Evolutionary conservation across 495 filamentous ascomycete genomes (phyloP).

Genomic region (Hypoxylon trugodes): DNA sequence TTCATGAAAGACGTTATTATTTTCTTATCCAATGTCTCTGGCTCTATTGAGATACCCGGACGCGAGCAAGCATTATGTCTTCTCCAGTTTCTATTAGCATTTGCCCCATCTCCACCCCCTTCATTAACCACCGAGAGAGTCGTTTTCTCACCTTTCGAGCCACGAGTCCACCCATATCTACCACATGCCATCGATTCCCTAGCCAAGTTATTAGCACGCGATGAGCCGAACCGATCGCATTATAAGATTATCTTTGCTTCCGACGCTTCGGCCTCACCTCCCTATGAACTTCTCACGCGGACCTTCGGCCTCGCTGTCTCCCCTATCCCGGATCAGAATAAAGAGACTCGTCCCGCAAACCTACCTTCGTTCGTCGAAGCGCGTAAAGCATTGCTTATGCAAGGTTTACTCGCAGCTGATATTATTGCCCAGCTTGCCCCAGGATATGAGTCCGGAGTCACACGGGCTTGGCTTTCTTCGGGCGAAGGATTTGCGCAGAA

Average conservation of each 20-base stretch:
- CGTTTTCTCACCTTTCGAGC: conserved; percentile 82
- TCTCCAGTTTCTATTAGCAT: conserved; percentile 88
- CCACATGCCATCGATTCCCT: conserved; percentile 88
- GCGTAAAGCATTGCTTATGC: conserved; percentile 86
- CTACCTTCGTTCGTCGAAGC: conserved; percentile 73
- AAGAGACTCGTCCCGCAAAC: conserved; percentile 52
- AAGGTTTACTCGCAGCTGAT: conserved; percentile 90
- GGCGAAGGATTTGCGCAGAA: conserved; percentile 86
- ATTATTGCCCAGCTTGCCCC: conserved; percentile 81
- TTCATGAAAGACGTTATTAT: conserved; percentile 96
- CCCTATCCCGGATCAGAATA: conserved; percentile 73
- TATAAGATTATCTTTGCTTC: conserved; percentile 82
- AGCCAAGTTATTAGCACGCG: conserved; percentile 90
- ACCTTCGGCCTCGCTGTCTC: conserved; percentile 89
- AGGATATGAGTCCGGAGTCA: conserved; percentile 72
- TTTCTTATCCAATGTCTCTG: conserved; percentile 85
- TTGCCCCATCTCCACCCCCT: conserved; percentile 77
- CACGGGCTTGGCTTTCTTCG: conserved; percentile 83
- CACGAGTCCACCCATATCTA: conserved; percentile 83
- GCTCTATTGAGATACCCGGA: conserved; percentile 80
- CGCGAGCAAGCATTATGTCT: conserved; percentile 89
- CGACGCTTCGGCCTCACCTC: conserved; percentile 66
- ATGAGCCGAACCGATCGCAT: conserved; percentile 88
- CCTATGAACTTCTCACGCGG: conserved; percentile 85
- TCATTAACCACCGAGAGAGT: conserved; percentile 61